Evolutionary conservation across 108 stramenopile species (phyloP).

Genomic region (Cyclotella cryptica): DNA sequence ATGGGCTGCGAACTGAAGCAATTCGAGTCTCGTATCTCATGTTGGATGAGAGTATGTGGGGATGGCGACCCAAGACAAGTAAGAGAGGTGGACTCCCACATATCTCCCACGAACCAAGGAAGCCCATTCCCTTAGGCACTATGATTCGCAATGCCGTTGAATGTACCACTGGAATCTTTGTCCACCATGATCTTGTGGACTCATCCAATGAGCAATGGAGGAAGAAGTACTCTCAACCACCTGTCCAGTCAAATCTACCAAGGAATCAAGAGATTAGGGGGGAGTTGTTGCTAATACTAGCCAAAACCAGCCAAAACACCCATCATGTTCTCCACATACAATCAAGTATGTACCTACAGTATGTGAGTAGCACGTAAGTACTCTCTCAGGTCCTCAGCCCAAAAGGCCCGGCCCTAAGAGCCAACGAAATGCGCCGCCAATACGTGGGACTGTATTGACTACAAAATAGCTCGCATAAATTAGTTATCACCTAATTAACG

Average conservation of each 20-base stretch:
- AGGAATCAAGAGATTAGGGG: neutral
- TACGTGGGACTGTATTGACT: too few species aligned
- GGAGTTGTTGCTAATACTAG: too few species aligned
- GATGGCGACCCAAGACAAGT: constrained; percentile 22
- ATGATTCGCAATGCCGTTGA: constrained; percentile 21
- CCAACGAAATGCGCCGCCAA: too few species aligned
- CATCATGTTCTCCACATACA: too few species aligned
- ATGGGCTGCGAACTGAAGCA: neutral
- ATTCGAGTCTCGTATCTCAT: neutral
- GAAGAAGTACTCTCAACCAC: neutral
- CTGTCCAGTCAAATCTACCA: constrained; percentile 4
- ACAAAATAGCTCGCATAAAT: too few species aligned
- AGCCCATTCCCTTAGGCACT: constrained; percentile 19
- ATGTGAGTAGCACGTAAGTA: too few species aligned
- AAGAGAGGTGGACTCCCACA: constrained; percentile 28
- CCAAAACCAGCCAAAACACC: too few species aligned
- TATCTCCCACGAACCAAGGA: constrained; percentile 23
- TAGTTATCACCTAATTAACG: too few species aligned
- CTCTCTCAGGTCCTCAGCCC: too few species aligned
- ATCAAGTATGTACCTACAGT: too few species aligned
- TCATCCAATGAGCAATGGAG: neutral
- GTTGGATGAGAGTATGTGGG: constrained; percentile 31
- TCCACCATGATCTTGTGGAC: constrained; percentile 1
- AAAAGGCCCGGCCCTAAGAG: too few species aligned
- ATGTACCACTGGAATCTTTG: constrained; percentile 16